Base-by-base conservation (phyloP, 495 filamentous ascomycete species). In the Tuber microsphaerosporum region DNA sequence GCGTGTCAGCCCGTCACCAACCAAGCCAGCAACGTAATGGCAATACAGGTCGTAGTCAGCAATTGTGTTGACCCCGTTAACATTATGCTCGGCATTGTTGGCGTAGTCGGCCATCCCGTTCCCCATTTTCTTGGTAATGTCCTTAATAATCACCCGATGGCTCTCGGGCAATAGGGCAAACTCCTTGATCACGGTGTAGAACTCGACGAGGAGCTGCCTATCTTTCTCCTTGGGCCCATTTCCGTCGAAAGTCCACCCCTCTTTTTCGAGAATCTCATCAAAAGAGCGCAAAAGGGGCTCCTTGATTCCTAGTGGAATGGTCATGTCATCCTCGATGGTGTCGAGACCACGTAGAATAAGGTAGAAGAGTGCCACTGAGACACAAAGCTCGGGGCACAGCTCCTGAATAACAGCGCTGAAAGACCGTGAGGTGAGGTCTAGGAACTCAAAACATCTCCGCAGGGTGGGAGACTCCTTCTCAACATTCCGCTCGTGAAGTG, bases 291-390 rank as follows among this genome's bases (percentile, higher is more conserved):
- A 86, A 65, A 97, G 84, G 6, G 93, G 93, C 84, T 95, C 94
- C 86, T 99, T 99, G 76, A 87, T 89, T 74, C 87, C 86, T 16
- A 93, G 84, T 1, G 90, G 86, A 73, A 99, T 90, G 6, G 95
- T 97, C 89, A 97, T 98, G 84, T 99, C 95, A 87, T 99, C 95
- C 85, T 99, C 95, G 75, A 99, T 93, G 31, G 95, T 99, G 83
- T 99, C 95, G 70, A 99, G 88, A 14, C 91, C 96, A 71, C 95
- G 91, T 20, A 99, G 87, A 46, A 91, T 89, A 48, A 99, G 87
- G 85, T 99, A 99, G 88, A 99, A 99, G n/a, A 98, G 86, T 72
- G 89, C 90, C 69, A 99, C 87, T 2, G 96, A 93, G 48, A 97
- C 88, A 37, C 98, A 89, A 26, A 99, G 88, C 84, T 99, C 94